Percentiles rank a stretch among this genome's conserved stretches.
These are phyloP conservation scores for Aureobasidium mangrovei DNA, from an alignment of 2,329 filamentous ascomycete genomes.

Conservation along the genomic window DNA sequence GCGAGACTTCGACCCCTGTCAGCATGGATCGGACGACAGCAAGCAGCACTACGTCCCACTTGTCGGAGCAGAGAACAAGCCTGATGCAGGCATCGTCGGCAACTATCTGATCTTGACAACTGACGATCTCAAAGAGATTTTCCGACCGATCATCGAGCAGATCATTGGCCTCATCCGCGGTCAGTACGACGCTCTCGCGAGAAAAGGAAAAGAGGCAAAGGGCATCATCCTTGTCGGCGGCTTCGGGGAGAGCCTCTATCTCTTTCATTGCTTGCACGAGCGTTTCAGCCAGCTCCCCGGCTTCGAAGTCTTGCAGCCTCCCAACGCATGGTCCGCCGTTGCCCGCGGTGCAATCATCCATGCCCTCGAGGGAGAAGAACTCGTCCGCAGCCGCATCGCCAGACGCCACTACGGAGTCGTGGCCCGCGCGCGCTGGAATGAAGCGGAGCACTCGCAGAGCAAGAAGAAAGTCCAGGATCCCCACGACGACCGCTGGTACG, in stretches of 20 bases:
- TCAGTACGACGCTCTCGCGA: not conserved
- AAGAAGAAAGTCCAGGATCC: constrained; percentile 72
- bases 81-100: constrained; percentile 64
- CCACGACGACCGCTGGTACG: constrained; percentile 77
- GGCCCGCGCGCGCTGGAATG: constrained; percentile 48
- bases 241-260: constrained; percentile 64
- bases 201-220: constrained; percentile 33
- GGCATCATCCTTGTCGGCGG: constrained; percentile 74
- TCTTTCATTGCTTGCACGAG: constrained; percentile 60
- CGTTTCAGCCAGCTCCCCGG: constrained; percentile 48
- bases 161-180: not conserved
- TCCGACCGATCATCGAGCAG: not conserved
- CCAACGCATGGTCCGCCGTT: constrained; percentile 71
- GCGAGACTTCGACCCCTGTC: constrained; percentile 58
- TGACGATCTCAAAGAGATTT: constrained; percentile 45
- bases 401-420: constrained; percentile 11
- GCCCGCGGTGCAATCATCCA: constrained; percentile 68
- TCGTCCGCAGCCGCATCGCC: constrained; percentile 8
- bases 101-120: constrained; percentile 68
- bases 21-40: constrained; percentile 55
- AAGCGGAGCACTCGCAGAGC: constrained; percentile 58
- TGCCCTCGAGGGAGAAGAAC: constrained; percentile 61
- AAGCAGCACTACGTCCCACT: constrained; percentile 68
- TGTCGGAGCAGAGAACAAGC: constrained; percentile 66
- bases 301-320: constrained; percentile 64